Evolutionary conservation across 129 eudicot species (phyloP).

Genomic region (Lonicera japonica): DNA sequence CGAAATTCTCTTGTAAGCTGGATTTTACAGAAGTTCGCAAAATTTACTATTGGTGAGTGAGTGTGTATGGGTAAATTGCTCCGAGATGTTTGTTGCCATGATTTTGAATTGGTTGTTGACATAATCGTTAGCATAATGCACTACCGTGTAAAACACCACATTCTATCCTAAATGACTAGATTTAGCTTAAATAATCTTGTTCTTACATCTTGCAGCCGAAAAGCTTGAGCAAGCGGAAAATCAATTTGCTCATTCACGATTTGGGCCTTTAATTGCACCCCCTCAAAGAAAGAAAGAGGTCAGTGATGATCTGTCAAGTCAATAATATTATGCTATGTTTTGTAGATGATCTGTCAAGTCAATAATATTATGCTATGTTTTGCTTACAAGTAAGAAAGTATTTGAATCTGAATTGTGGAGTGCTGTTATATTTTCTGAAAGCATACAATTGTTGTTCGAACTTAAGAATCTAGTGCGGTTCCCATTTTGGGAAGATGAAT

Average conservation of each 20-base stretch:
- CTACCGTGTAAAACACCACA: not conserved
- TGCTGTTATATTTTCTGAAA: not conserved
- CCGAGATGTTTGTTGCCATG: not conserved
- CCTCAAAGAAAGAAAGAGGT: constrained; percentile 98
- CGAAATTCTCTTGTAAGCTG: no score
- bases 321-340: not conserved
- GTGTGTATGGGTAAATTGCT: no score
- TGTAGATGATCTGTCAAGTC: not conserved
- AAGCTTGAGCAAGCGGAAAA: constrained; percentile 96
- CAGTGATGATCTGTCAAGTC: constrained; percentile 3
- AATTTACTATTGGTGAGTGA: no score
- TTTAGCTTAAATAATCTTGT: not conserved
- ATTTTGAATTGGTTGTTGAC: not conserved
- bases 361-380: not conserved
- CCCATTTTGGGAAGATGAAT: not conserved
- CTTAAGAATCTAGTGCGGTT: not conserved
- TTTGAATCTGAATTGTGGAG: not conserved
- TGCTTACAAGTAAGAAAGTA: not conserved
- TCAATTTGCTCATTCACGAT: constrained; percentile 83
- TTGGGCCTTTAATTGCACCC: constrained; percentile 69
- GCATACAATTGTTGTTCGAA: not conserved
- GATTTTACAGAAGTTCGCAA: no score
- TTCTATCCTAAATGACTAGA: not conserved
- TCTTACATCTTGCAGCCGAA: constrained; percentile 54
- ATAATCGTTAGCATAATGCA: not conserved